A percentile compares a stretch with the other conserved stretches of the same genome.
Conservation (phyloP, 495 filamentous ascomycete genomes). For the Lepidopterella palustris region DNA sequence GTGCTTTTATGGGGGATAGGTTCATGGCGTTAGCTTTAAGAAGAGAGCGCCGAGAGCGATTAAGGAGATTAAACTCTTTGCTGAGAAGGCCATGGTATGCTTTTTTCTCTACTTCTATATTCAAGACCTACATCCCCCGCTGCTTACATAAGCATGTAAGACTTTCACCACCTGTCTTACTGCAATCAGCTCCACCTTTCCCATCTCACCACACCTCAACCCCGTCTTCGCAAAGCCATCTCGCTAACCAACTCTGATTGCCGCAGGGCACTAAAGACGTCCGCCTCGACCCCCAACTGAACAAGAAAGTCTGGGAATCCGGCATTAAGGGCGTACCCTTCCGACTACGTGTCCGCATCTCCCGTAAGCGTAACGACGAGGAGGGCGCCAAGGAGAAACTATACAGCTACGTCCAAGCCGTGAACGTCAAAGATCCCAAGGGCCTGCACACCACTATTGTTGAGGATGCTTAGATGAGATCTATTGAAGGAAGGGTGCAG, state of each 20-base stretch:
- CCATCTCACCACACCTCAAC: background rate
- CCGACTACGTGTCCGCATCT: slow-evolving; percentile 95
- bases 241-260: slow-evolving; percentile 9
- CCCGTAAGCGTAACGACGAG: slow-evolving; percentile 99
- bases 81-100: slow-evolving; percentile 85
- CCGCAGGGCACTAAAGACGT: slow-evolving; percentile 89
- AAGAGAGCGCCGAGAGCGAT: slow-evolving; percentile 96
- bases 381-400: slow-evolving; percentile 97
- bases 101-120: slow-evolving; percentile 7
- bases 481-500: background rate
- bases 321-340: slow-evolving; percentile 97
- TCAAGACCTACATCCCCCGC: background rate
- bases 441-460: slow-evolving; percentile 84
- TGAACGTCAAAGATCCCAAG: slow-evolving; percentile 98
- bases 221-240: background rate
- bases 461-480: slow-evolving; percentile 34
- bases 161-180: background rate
- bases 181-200: no score
- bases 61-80: slow-evolving; percentile 97
- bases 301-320: slow-evolving; percentile 99
- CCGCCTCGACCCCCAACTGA: slow-evolving; percentile 93
- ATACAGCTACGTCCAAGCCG: slow-evolving; percentile 98
- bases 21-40: slow-evolving; percentile 98
- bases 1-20: slow-evolving; percentile 47
- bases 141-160: background rate